Evolutionary conservation across 2,329 filamentous ascomycete genomes (phyloP).

Genomic region (Neocucurbitaria cava): DNA sequence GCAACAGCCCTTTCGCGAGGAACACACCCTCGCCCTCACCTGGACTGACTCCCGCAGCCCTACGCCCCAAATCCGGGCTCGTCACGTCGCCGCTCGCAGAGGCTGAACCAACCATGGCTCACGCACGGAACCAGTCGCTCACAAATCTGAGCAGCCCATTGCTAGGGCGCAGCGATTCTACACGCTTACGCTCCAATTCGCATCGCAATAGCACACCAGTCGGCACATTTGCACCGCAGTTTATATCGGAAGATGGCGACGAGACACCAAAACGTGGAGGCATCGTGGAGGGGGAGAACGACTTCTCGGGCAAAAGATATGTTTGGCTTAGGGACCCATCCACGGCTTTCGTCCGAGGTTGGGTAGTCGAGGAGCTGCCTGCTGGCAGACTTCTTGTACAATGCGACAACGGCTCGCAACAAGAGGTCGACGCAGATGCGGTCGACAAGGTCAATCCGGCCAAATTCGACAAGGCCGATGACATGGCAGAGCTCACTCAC

Average conservation of each 20-base stretch:
- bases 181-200: constrained; percentile 65
- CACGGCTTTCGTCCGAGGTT: constrained; percentile 88
- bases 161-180: constrained; percentile 45
- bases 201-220: constrained; percentile 69
- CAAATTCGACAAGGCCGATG: constrained; percentile 98
- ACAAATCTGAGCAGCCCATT: constrained; percentile 55
- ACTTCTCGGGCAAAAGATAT: constrained; percentile 98
- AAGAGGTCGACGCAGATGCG: constrained; percentile 82
- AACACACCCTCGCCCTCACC: constrained; percentile 70
- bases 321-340: constrained; percentile 93
- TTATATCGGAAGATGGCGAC: constrained; percentile 84
- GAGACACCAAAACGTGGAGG: constrained; percentile 66
- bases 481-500: constrained; percentile 98
- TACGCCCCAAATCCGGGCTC: constrained; percentile 77
- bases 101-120: constrained; percentile 55
- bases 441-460: constrained; percentile 99
- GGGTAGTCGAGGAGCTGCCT: constrained; percentile 82
- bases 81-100: constrained; percentile 66
- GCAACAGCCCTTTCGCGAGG: constrained; percentile 81
- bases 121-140: constrained; percentile 73
- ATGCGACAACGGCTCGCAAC: constrained; percentile 94
- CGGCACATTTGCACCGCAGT: constrained; percentile 91
- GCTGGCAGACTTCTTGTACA: constrained; percentile 79
- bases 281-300: constrained; percentile 90
- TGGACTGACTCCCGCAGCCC: constrained; percentile 45